Base-by-base conservation (phyloP, 306 rosid genomes). In the Urtica urens region DNA sequence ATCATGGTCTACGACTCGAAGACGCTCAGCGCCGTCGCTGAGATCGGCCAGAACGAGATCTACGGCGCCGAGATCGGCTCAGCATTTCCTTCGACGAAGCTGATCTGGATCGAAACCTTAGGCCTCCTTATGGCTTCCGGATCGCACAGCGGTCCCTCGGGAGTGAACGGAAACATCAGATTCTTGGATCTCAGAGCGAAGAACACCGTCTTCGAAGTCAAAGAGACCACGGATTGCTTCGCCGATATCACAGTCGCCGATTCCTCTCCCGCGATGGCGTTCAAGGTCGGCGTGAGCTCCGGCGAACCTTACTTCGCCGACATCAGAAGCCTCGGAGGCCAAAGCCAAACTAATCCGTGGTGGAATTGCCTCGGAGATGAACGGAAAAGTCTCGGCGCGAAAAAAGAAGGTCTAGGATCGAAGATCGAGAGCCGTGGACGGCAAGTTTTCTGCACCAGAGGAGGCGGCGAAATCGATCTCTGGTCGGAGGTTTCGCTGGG, bases 61-160 rank as follows among this genome's bases (percentile, higher is more conserved):
- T 90, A 25, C 30, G 95, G 99, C 10, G 99, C 95, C 0, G 79
- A 90, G 18, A 72, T 90, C 26, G 76, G 75, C 35, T 90, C 94
- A 0, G 99, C 99, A 1, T 66, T 90, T 25, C 99, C 99, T 3
- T 93, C 95, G 1, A 81, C 92, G 0, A 90, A 79, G 53, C 21
- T 90, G 68, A 82, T 65, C 2, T 90, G 99, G 99, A 53, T 79
- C 5, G 49, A 76, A 1, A 53, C 79, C 26, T 61, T 60, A 25
- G 74, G 72, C 38, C 19, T 90, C 62, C 46, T 90, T 20, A 73
- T 85, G 92, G 94, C 99, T 2, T 62, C 99, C 4, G 99, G 95
- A 44, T 85, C 95, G 6, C 99, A 90, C 69, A 82, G 99, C 14
- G 95, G 99, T 1, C 95, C 92, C 46, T 85, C 95, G 0, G 99